Evolutionary conservation across 1,284 basidiomycete species (phyloP).

Genomic region (Dichomitus squalens): DNA sequence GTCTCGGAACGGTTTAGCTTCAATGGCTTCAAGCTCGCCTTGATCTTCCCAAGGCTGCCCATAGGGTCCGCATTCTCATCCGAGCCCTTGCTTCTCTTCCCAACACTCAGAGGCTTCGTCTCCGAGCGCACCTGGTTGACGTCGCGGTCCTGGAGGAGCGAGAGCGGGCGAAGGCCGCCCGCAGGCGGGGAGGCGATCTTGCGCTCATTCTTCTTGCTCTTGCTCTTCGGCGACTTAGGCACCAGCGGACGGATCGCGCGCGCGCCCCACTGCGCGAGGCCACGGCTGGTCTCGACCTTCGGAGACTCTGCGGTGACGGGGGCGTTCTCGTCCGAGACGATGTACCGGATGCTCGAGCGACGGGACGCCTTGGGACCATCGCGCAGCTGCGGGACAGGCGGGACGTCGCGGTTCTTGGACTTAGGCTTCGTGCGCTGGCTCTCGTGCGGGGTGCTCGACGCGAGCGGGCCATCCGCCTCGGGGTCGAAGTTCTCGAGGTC

Average conservation of each 20-base stretch:
- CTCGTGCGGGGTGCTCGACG: constrained; percentile 66
- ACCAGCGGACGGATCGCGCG: constrained; percentile 53
- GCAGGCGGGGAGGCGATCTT: constrained; percentile 40
- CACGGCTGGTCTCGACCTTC: constrained; percentile 29
- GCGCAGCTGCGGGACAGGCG: constrained; percentile 32
- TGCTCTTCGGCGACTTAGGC: constrained; percentile 54
- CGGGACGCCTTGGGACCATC: constrained; percentile 27
- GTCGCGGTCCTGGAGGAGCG: constrained; percentile 63
- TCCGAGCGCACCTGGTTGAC: constrained; percentile 38
- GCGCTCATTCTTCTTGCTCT: constrained; percentile 42
- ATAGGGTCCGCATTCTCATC: constrained; percentile 47
- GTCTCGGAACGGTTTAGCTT: constrained; percentile 63
- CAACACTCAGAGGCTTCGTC: constrained; percentile 55
- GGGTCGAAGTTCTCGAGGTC: constrained; percentile 39
- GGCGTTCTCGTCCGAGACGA: constrained; percentile 54
- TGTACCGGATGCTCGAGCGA: constrained; percentile 65
- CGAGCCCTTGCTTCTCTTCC: constrained; percentile 45
- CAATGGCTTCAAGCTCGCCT: constrained; percentile 52
- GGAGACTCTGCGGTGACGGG: constrained; percentile 19
- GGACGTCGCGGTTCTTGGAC: constrained; percentile 37
- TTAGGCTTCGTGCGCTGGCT: constrained; percentile 37
- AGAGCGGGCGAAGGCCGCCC: constrained; percentile 55
- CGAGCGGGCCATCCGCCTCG: constrained; percentile 44
- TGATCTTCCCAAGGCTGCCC: constrained; percentile 35
- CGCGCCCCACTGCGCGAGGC: constrained; percentile 50